Evolutionary conservation across 2,329 filamentous ascomycete species (phyloP).

Genomic region (Fusarium sp.): DNA sequence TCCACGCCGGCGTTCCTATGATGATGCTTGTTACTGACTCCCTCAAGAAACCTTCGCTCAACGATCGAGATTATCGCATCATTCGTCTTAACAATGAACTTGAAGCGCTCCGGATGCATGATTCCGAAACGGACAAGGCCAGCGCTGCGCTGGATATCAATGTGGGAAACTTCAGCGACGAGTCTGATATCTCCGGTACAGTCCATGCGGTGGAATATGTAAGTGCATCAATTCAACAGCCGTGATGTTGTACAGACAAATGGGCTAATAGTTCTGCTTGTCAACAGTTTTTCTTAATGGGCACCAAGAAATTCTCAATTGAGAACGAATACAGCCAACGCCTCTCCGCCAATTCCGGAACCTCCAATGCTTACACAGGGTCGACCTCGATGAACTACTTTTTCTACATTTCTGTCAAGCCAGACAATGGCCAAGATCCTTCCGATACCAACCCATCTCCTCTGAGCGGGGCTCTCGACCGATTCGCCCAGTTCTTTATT

Average conservation of each 20-base stretch:
- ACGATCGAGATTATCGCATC: conserved; percentile 88
- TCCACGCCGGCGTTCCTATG: too few species aligned
- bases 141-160: conserved; percentile 95
- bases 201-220: conserved; percentile 95
- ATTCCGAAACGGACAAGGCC: conserved; percentile 94
- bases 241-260: not conserved
- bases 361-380: conserved; percentile 94
- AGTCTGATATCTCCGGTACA: conserved; percentile 90
- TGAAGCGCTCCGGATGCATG: conserved; percentile 91
- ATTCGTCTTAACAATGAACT: conserved; percentile 86
- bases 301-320: conserved; percentile 94
- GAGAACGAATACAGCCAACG: conserved; percentile 98
- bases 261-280: conserved; percentile 16
- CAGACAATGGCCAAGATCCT: conserved; percentile 67
- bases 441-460: conserved; percentile 66
- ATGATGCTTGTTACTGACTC: too few species aligned
- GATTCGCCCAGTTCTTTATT: conserved; percentile 95
- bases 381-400: conserved; percentile 96
- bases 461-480: conserved; percentile 83
- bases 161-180: conserved; percentile 94
- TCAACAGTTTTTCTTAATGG: conserved; percentile 86
- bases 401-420: conserved; percentile 90
- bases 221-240: conserved; percentile 38
- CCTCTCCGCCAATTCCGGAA: conserved; percentile 86
- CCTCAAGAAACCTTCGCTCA: conserved; percentile 71